Base-by-base conservation (phyloP, 1,139 yeast species). In the Kodamaea suecica region DNA sequence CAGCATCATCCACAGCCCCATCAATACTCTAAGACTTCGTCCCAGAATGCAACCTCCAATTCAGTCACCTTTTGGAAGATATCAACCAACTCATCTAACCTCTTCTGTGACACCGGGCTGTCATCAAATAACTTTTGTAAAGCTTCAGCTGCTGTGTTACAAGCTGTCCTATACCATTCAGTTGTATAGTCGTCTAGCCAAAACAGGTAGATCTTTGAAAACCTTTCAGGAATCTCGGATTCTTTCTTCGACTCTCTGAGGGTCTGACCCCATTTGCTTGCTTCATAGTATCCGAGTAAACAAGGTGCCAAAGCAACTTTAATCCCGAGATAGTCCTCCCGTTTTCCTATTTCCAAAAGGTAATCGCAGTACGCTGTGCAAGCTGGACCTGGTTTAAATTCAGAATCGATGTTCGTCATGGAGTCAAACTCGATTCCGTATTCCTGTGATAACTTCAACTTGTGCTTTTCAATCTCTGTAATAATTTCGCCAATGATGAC, bases 281-380 rank as follows among this genome's bases (percentile, higher is more conserved):
- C 80, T 38, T 76, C 73, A 25, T 73, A 73, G 53, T 83, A 84
- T 1, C 95, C 95, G 52, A 80, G 74, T 29, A 84, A 60, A 55
- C 95, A 85, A 0, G 95, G 95, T 2, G 88, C 74, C 34, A 84
- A 58, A 0, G 94, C 85, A 5, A 80, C 72, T 41, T 77, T 76
- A 33, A 82, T 70, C 16, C 81, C 84, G 25, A 80, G 56, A 72
- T 80, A 83, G 50, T 80, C 83, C 26, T 67, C 69, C 27, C 56
- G 61, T 23, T 62, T 59, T 2, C 83, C 82, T 6, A 80, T 59
- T 24, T 73, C 67, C 29, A 70, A 52, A 39, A 85, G 63, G 45
- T 78, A 84, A 29, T 80, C 63, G 26, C 85, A 74, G 52, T 85
- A 85, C 2, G 70, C 71, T 15, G 57, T 49, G 46, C 85, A 76